These are phyloP conservation scores for Leccinum uliginosum DNA, from an alignment of 768 basidiomycete species.

Conservation along the genomic window DNA sequence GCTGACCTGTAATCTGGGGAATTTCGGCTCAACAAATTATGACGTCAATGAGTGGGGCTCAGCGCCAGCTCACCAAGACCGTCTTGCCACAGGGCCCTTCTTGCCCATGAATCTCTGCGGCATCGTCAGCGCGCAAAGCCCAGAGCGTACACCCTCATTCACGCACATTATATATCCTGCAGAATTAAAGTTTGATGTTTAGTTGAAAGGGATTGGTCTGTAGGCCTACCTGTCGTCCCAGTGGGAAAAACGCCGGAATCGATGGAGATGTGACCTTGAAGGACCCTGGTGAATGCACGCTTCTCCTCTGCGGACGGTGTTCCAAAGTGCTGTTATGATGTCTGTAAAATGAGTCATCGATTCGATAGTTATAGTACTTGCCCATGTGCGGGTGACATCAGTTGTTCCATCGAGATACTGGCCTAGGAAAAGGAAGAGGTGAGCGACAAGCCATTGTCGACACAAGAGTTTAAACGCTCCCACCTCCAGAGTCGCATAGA, in stretches of 20 bases:
- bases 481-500: conserved; percentile 86
- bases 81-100: conserved; percentile 79
- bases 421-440: conserved; percentile 31
- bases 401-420: conserved; percentile 95
- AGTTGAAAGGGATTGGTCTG: not conserved
- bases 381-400: conserved; percentile 89
- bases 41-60: not conserved
- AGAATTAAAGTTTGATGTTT: not conserved
- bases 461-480: not conserved
- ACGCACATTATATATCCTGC: conserved; percentile 55
- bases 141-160: not conserved
- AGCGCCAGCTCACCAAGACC: conserved; percentile 59
- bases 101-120: conserved; percentile 73
- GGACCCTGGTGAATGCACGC: conserved; percentile 84
- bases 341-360: not conserved
- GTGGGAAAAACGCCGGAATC: conserved; percentile 80
- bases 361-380: conserved; percentile 28
- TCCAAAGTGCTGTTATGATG: conserved; percentile 72
- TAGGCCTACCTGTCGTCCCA: conserved; percentile 62
- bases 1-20: conserved; percentile 53
- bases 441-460: not conserved
- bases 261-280: conserved; percentile 88
- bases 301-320: conserved; percentile 78
- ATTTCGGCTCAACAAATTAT: not conserved
- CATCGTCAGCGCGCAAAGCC: not conserved